Base-by-base conservation (phyloP, 495 filamentous ascomycete genomes). In the Articulospora tetracladia region DNA sequence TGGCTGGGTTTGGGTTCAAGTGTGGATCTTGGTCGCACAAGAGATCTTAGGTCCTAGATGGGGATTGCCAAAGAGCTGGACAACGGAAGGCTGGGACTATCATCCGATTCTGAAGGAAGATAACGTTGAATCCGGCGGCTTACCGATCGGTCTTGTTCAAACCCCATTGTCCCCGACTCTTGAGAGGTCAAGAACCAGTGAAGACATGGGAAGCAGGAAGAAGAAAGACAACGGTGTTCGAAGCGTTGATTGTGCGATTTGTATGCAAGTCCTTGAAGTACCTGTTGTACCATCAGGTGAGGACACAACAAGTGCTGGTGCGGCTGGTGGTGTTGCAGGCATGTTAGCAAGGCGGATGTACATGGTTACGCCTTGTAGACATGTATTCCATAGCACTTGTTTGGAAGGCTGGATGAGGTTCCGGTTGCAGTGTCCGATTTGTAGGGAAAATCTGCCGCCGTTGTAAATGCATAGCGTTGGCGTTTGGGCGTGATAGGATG, bases 391-490 rank as follows among this genome's bases (percentile, higher is more conserved):
- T 69, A 95, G 88, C 49, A 77, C 83, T 53, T 98, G 94, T 70
- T 77, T 98, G 67, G 93, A 98, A 72, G 93, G 91, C 34, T 98
- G 94, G 94, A 95, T 97, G 89, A 81, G 87, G 66, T 91, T 93
- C 69, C 76, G 94, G 57, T 72, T 98, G 68, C 90, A 94, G 74
- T 98, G 94, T 78, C 94, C 94, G 6, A 97, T 97, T 65, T 98
- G 94, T 75, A 83, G 94, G 67, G 93, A 97, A 75, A 84, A 85
- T 63, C 73, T 97, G 64, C 92, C 92, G 56, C 90, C 92, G 57
- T 74, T 96, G 69, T 97, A 79, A 69, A 50, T 55, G 19, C 53
- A 53, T 52, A 62, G 53, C 47, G 53, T 24, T 52, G 59, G 59
- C 36, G 52, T 55, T 55, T 10, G 23, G 59, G 48, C 22, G 13